Base-by-base conservation (phyloP, 306 rosid species). In the Citrullus mucosospermus region DNA sequence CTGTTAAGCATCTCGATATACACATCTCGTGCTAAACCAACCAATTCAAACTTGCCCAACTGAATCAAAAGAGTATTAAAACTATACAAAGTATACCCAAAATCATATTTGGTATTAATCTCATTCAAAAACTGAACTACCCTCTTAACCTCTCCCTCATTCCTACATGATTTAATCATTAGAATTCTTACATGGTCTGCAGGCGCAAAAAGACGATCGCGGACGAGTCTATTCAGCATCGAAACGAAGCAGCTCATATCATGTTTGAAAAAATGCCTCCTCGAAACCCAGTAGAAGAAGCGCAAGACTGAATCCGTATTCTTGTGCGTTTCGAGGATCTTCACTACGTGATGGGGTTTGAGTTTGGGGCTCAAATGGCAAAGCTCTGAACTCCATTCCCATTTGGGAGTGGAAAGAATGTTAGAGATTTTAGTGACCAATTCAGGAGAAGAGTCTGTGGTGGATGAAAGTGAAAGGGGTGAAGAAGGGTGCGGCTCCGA, bases 21-120 rank as follows among this genome's bases (percentile, higher is more conserved):
- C 62, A 79, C 68, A 83, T 56, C 79, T 34, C 62, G 81, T 36
- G 89, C 86, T 46, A 81, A 68, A 68, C 58, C 75, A 67, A 81
- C 77, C 86, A 86, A 81, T 36, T 81, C 85, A 81, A 86, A 86
- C 85, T 70, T 86, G 6, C 83, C 89, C 82, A 83, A 78, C 20
- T 76, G 86, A 78, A 83, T 75, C 77, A 86, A 79, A 76, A 86
- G 86, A 80, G 89, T 83, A 63, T 83, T 86, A 74, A 75, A 81
- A 84, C 83, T 86, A 70, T 75, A 81, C 81, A 86, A 57, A 76
- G 85, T 83, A 62, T 78, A 83, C 72, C 51, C 79, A 81, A 86
- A 86, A 81, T 80, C 84, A 55, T 6, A 48, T 69, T 79, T 65
- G 30, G 67, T 17, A 53, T 58, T 69, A 44, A 81, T 55, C 48